These are phyloP conservation scores for Crithidia fasciculata DNA, from an alignment of 208 protist species.

Conservation along the genomic window DNA sequence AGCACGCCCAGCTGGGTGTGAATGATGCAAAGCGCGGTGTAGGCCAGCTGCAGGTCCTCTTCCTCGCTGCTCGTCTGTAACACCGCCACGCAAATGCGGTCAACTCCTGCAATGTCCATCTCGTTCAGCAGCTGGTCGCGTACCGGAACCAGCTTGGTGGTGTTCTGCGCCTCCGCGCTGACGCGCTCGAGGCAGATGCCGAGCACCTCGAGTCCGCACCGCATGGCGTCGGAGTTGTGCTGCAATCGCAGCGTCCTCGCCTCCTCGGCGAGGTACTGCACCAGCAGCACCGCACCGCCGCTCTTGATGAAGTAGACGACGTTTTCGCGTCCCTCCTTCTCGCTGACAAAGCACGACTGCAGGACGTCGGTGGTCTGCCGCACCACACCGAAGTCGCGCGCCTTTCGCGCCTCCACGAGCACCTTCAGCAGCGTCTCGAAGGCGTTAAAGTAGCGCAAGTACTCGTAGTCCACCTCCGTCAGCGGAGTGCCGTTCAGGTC, in stretches of 20 bases:
- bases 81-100: slow-evolving; percentile 74
- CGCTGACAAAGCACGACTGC: slow-evolving; percentile 53
- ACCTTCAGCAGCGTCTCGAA: slow-evolving; percentile 65
- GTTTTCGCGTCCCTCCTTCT: slow-evolving; percentile 59
- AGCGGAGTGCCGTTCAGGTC: slow-evolving; percentile 57
- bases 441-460: slow-evolving; percentile 79
- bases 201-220: slow-evolving; percentile 44
- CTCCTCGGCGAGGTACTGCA: slow-evolving; percentile 70
- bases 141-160: slow-evolving; percentile 41
- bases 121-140: slow-evolving; percentile 75
- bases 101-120: slow-evolving; percentile 58
- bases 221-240: slow-evolving; percentile 47
- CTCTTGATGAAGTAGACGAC: slow-evolving; percentile 69
- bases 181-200: slow-evolving; percentile 68
- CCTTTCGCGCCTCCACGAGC: slow-evolving; percentile 64
- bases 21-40: slow-evolving; percentile 68
- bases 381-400: slow-evolving; percentile 49
- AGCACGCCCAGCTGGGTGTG: slow-evolving; percentile 48
- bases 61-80: slow-evolving; percentile 48
- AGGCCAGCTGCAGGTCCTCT: slow-evolving; percentile 58
- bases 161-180: slow-evolving; percentile 33
- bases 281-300: slow-evolving; percentile 50
- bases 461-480: slow-evolving; percentile 75
- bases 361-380: slow-evolving; percentile 49
- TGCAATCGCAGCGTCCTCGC: slow-evolving; percentile 45